A percentile compares a stretch with the other conserved stretches of the same genome.
Evolutionary conservation across 495 filamentous ascomycete genomes (phyloP).

Genomic region (Aspergillus campestris): DNA sequence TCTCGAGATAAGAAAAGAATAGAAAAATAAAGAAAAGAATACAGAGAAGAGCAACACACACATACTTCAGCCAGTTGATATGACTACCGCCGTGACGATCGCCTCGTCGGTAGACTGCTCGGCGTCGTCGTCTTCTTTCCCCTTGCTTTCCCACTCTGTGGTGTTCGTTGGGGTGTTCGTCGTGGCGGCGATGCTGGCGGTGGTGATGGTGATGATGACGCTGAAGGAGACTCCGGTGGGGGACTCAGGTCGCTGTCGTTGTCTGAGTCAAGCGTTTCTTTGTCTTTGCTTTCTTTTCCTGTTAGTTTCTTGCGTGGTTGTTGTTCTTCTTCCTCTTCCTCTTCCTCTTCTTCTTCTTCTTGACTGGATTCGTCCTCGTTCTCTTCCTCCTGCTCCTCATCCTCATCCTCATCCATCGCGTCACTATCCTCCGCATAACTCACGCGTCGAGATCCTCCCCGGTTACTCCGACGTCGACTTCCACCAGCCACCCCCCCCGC

Average conservation of each 20-base stretch:
- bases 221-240: constrained; percentile 12
- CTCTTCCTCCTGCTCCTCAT: constrained; percentile 19
- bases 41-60: neutral
- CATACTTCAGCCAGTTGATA: neutral
- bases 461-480: constrained; percentile 33
- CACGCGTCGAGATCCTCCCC: constrained; percentile 21
- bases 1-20: neutral
- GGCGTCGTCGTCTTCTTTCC: constrained; percentile 14
- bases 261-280: constrained; percentile 3
- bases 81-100: constrained; percentile 33
- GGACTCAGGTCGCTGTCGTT: constrained; percentile 13
- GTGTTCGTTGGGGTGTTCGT: too few species aligned
- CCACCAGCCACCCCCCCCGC: constrained; percentile 14
- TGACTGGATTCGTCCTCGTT: neutral
- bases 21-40: neutral
- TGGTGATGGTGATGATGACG: constrained; percentile 14
- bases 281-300: constrained; percentile 10
- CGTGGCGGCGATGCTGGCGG: neutral
- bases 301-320: constrained; percentile 3
- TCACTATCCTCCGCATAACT: constrained; percentile 53
- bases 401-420: constrained; percentile 45
- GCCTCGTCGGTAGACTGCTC: constrained; percentile 26
- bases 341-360: constrained; percentile 17
- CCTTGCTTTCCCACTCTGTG: constrained; percentile 6
- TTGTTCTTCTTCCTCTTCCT: constrained; percentile 13